These are phyloP conservation scores for Cantharellus anzutake DNA, from an alignment of 768 basidiomycete species.

Conservation along the genomic window DNA sequence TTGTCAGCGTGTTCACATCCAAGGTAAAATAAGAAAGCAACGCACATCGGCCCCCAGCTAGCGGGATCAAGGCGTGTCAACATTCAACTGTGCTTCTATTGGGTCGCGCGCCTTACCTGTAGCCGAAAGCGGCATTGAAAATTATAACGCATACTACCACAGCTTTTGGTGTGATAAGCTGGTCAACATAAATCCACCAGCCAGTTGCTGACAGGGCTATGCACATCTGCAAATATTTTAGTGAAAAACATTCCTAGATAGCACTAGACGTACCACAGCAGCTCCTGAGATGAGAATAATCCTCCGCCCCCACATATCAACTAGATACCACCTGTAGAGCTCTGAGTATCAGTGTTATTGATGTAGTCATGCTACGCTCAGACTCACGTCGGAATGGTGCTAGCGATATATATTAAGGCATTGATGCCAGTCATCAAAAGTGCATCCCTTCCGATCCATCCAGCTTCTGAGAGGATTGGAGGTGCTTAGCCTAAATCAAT, in stretches of 20 bases:
- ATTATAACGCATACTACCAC: slow-evolving; percentile 80
- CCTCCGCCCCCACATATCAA: slow-evolving; percentile 80
- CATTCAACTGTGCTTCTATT: neutral
- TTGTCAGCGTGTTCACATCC: neutral
- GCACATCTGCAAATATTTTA: slow-evolving; percentile 41
- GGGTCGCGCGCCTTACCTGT: slow-evolving; percentile 28
- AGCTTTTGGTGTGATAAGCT: slow-evolving; percentile 64
- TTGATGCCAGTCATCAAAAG: slow-evolving; percentile 95
- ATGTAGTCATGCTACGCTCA: slow-evolving; percentile 4
- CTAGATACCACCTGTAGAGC: slow-evolving; percentile 65
- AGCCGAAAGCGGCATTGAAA: slow-evolving; percentile 89
- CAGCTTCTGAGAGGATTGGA: slow-evolving; percentile 42
- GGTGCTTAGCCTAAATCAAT: neutral
- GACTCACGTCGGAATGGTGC: slow-evolving; percentile 64
- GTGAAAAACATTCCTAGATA: neutral
- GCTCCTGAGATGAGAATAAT: slow-evolving; percentile 77
- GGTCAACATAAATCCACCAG: slow-evolving; percentile 87
- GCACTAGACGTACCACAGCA: slow-evolving; percentile 32
- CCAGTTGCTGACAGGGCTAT: slow-evolving; percentile 61
- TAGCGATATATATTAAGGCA: slow-evolving; percentile 57
- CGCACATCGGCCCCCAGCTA: slow-evolving; percentile 6
- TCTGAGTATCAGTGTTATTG: slow-evolving; percentile 1
- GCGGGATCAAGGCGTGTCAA: neutral
- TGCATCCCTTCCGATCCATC: slow-evolving; percentile 87
- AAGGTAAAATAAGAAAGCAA: slow-evolving; percentile 1